phyloP scores from a whole-genome alignment of 352 stramenopile genomes.

The Globisporangium takayamanum region DNA sequence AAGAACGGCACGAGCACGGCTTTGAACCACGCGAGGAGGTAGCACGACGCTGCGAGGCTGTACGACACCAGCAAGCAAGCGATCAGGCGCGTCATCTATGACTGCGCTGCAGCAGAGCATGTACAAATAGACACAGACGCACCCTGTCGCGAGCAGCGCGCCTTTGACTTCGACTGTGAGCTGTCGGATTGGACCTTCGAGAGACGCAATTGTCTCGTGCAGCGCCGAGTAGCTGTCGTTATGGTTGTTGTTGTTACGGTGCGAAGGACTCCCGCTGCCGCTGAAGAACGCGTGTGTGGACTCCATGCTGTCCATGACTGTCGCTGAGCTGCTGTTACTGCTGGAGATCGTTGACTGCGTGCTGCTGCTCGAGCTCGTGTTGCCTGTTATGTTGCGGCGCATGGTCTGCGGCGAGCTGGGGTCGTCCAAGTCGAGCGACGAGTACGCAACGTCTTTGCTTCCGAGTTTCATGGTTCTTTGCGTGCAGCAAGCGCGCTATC shows the following conservation, averaged over 20 bases:
- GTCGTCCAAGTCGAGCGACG: slow-evolving; percentile 70
- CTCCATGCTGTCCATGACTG: slow-evolving; percentile 10
- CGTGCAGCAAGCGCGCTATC: neutral
- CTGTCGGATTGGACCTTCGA: slow-evolving; percentile 63
- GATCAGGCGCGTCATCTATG: neutral
- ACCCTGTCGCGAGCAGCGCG: slow-evolving; percentile 77
- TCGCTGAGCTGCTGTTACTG: slow-evolving; percentile 14
- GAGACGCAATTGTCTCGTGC: slow-evolving; percentile 45
- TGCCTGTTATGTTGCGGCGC: slow-evolving; percentile 22
- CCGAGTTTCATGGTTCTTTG: slow-evolving; percentile 46
- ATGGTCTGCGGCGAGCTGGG: slow-evolving; percentile 26
- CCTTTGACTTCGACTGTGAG: slow-evolving; percentile 78
- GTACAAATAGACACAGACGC: slow-evolving; percentile 7
- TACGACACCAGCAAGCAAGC: neutral
- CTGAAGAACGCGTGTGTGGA: slow-evolving; percentile 5
- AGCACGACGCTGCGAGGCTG: slow-evolving; percentile 67
- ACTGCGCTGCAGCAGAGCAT: too few relatives aligned
- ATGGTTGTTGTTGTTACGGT: slow-evolving; percentile 30
- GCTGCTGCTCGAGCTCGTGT: slow-evolving; percentile 26
- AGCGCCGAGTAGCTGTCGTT: slow-evolving; percentile 14
- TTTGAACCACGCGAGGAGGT: slow-evolving; percentile 83
- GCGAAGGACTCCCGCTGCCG: slow-evolving; percentile 5
- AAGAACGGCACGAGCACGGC: slow-evolving; percentile 84
- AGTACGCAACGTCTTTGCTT: slow-evolving; percentile 70
- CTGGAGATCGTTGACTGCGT: slow-evolving; percentile 34